Conservation (phyloP, 2,329 filamentous ascomycete species). For the Trichoderma afroharzianum region DNA sequence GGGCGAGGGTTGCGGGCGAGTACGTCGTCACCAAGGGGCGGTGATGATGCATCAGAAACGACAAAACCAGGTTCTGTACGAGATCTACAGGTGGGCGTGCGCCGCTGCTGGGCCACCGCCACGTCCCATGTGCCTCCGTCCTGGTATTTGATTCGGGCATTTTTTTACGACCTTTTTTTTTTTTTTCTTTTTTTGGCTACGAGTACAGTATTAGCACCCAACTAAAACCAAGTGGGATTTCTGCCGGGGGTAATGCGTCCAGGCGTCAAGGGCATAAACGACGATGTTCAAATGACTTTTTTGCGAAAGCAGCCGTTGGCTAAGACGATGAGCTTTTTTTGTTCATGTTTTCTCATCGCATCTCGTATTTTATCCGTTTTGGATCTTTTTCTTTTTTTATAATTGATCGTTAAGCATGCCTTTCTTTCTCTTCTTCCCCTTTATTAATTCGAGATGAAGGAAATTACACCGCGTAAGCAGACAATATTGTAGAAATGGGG, state of each 20-base stretch:
- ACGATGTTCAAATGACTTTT: background rate
- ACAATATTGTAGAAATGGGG: background rate
- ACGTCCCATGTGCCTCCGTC: slow-evolving; percentile 3
- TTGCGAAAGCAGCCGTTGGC: background rate
- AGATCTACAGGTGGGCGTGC: background rate
- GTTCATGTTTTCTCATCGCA: background rate
- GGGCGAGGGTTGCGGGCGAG: slow-evolving; percentile 56
- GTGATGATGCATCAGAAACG: background rate
- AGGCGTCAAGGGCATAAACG: slow-evolving; percentile 13
- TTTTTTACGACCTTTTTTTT: background rate
- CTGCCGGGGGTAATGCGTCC: background rate
- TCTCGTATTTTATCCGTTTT: background rate
- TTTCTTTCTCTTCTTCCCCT: background rate
- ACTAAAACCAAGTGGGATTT: background rate
- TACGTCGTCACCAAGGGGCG: slow-evolving; percentile 44
- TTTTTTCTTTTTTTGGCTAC: background rate
- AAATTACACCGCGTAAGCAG: background rate
- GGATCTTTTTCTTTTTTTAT: background rate
- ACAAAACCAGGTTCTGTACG: background rate
- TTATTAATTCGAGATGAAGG: background rate
- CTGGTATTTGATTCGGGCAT: slow-evolving; percentile 12
- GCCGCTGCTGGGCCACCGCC: background rate
- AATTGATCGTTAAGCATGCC: background rate
- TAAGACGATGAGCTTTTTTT: background rate
- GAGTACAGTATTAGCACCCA: background rate